These are phyloP conservation scores for Paraconiothyrium sp. DNA, from an alignment of 2,329 filamentous ascomycete genomes.

Conservation along the genomic window DNA sequence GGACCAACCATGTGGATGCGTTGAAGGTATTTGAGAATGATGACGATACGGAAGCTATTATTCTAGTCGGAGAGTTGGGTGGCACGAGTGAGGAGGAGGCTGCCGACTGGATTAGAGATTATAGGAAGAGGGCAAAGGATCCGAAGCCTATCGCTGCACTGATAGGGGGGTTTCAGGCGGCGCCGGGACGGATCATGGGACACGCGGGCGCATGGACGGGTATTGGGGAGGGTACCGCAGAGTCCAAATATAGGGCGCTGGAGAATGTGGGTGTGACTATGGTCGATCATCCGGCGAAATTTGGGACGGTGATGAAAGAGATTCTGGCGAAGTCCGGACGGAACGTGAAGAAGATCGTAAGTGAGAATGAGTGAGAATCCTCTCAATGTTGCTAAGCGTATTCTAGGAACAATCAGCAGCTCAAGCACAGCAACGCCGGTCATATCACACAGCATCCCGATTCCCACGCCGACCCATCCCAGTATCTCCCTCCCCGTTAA, in stretches of 20 bases:
- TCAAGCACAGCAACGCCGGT: slow-evolving; percentile 59
- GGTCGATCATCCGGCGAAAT: slow-evolving; percentile 79
- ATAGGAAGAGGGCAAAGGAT: slow-evolving; percentile 63
- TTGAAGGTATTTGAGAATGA: slow-evolving; percentile 73
- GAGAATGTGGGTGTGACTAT: slow-evolving; percentile 72
- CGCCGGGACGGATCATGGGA: slow-evolving; percentile 75
- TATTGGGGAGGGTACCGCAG: slow-evolving; percentile 70
- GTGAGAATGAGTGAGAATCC: slow-evolving; percentile 5
- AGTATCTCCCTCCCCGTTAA: slow-evolving; percentile 6
- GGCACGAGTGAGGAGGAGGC: slow-evolving; percentile 75
- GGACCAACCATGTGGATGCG: slow-evolving; percentile 78
- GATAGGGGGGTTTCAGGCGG: slow-evolving; percentile 72
- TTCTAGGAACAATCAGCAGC: slow-evolving; percentile 46
- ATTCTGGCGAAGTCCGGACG: slow-evolving; percentile 61
- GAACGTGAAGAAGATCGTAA: slow-evolving; percentile 52
- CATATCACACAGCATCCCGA: slow-evolving; percentile 51
- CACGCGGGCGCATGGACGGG: slow-evolving; percentile 79
- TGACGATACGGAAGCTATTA: slow-evolving; percentile 74
- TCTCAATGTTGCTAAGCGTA: slow-evolving; percentile 5
- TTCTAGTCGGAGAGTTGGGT: slow-evolving; percentile 77
- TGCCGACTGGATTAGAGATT: slow-evolving; percentile 76
- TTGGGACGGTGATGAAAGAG: slow-evolving; percentile 73
- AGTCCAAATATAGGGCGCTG: slow-evolving; percentile 74
- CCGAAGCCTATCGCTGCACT: slow-evolving; percentile 81
- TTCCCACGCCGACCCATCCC: slow-evolving; percentile 26